A percentile compares a stretch with the other conserved stretches of the same genome.
These are phyloP conservation scores for Cladorrhinum sp. DNA, from an alignment of 2,329 filamentous ascomycete species.

Conservation along the genomic window DNA sequence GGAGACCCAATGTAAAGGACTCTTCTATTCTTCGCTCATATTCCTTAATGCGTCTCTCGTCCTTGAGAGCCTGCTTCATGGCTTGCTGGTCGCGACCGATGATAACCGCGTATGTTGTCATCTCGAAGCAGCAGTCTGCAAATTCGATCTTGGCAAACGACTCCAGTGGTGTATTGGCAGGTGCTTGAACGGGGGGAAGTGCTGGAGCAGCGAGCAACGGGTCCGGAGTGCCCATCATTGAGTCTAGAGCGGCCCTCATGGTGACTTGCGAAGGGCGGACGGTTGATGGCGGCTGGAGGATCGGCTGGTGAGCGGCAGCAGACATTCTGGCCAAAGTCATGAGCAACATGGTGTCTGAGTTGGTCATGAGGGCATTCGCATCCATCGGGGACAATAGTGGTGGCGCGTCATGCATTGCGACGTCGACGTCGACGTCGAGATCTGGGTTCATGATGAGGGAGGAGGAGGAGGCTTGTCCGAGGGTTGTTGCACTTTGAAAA, in stretches of 20 bases:
- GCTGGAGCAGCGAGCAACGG: conserved; percentile 26
- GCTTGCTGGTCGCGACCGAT: conserved; percentile 68
- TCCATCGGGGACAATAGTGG: conserved; percentile 3
- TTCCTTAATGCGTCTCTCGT: conserved; percentile 47
- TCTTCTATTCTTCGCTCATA: conserved; percentile 46
- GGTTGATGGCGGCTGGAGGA: conserved; percentile 31
- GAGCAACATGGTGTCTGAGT: conserved; percentile 32
- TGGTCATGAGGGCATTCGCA: conserved; percentile 18
- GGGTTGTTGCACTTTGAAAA: no score
- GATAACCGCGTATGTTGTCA: conserved; percentile 71
- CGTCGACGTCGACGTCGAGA: conserved; percentile 13
- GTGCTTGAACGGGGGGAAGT: conserved; percentile 34
- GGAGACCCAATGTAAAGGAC: conserved; percentile 47
- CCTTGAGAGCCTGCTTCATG: conserved; percentile 50
- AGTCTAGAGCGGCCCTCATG: conserved; percentile 27
- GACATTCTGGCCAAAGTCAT: conserved; percentile 40
- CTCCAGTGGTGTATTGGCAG: conserved; percentile 41
- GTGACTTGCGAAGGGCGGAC: conserved; percentile 47
- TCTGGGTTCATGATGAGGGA: no score
- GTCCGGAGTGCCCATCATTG: conserved; percentile 29
- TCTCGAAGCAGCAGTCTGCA: conserved; percentile 72
- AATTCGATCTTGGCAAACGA: conserved; percentile 65
- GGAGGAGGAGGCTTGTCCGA: no score
- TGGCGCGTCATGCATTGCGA: conserved; percentile 4
- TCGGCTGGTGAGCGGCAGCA: conserved; percentile 11